Evolutionary conservation across 1,284 basidiomycete species (phyloP), one percentile per base, ranked within the genome.

Genomic region (Sphaerobolus stellatus): DNA sequence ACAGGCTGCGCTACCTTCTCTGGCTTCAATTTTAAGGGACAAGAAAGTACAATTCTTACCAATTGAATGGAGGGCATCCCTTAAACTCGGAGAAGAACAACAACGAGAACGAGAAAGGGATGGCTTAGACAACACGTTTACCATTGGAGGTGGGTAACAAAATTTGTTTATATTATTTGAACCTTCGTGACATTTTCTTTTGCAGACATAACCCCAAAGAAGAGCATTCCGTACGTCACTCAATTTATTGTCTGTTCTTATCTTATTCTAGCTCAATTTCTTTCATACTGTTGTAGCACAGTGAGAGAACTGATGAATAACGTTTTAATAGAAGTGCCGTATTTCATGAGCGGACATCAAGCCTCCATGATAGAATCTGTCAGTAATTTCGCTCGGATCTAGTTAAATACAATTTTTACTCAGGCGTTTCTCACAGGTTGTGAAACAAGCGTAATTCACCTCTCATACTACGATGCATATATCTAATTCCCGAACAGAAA

Each of bases 51-150:
- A 78, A 58, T 73, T 82, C 30, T 63, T 82, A 3, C 80, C 79
- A 1, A 72, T 82, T 5, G 76, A 77, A 58, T 82, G 80, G 80
- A 67, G 80, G 27, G 73, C 77, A 2, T 74, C 67, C 7, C 66
- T 81, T 20, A 66, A 76, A 38, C 64, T 78, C 11, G 70, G 70
- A 30, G 66, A 73, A 18, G 68, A 71, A 20, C 69, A 71, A 41
- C 71, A 71, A 13, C 64, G 64, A n/a, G 71, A 75, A 52, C 70
- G 73, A 28, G 64, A 69, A 29, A 63, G 70, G 27, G 75, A 76
- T 48, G 74, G 69, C 8, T 66, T 75, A 55, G 71, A 75, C 59
- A 78, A 79, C 54, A 62, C 68, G 4, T 77, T 76, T 56, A 74
- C 72, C 27, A 71, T 80, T 50, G 59, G 65, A 22, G 68, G 69